A percentile compares a stretch with the other conserved stretches of the same genome.
Evolutionary conservation across 257 asterid genomes (phyloP).

Genomic region (Solanum stenotomum): DNA sequence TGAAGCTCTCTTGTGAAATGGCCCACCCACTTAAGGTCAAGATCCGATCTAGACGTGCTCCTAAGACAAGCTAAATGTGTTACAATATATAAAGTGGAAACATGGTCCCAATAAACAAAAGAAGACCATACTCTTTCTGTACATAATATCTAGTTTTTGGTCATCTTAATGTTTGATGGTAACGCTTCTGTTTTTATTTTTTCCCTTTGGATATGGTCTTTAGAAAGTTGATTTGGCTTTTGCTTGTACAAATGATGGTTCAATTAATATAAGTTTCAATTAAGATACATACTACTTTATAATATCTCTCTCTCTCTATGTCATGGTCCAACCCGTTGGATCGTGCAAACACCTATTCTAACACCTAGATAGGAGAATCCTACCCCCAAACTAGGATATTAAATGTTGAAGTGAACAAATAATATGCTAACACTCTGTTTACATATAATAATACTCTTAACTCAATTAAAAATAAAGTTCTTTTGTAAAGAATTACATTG

Average conservation of each 20-base stretch:
- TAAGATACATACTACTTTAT: neutral
- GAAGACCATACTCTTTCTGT: neutral
- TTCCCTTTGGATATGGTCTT: neutral
- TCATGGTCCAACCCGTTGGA: neutral
- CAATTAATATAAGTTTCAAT: neutral
- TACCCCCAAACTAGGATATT: neutral
- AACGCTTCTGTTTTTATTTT: neutral
- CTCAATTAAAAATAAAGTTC: neutral
- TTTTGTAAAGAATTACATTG: neutral
- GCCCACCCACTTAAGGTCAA: neutral
- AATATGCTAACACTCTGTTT: neutral
- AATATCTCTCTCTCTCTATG: neutral
- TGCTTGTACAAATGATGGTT: neutral
- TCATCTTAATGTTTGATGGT: neutral
- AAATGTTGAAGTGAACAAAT: neutral
- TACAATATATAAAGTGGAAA: neutral
- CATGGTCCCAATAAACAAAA: neutral
- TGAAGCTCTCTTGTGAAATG: slow-evolving; percentile 16
- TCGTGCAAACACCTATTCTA: neutral
- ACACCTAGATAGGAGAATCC: neutral
- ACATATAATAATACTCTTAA: neutral
- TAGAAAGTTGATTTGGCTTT: neutral
- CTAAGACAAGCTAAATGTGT: neutral
- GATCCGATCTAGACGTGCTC: neutral
- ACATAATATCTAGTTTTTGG: neutral